Conservation (phyloP, 2,329 filamentous ascomycete genomes). For the Pseudopithomyces chartarum region DNA sequence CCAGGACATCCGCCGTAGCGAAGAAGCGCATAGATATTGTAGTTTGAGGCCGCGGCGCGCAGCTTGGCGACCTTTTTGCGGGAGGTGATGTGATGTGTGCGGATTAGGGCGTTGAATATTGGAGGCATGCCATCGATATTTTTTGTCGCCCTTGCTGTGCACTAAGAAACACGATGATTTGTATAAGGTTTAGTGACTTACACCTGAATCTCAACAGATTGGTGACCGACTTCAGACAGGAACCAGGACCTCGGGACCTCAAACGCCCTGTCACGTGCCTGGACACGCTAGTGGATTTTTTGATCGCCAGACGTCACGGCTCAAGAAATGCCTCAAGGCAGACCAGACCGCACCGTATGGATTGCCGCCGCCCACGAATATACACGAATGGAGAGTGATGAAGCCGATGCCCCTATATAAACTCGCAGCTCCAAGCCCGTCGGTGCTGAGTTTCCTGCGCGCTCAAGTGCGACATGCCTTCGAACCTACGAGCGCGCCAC, state of each 20-base stretch:
- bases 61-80: constrained; percentile 73
- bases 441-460: constrained; percentile 45
- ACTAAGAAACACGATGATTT: not conserved
- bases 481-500: constrained; percentile 28
- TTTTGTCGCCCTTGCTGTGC: not conserved
- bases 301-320: constrained; percentile 19
- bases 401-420: constrained; percentile 38
- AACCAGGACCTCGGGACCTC: not conserved
- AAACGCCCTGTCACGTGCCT: constrained; percentile 32
- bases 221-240: not conserved
- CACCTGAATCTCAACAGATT: not conserved
- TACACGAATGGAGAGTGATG: constrained; percentile 40
- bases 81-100: constrained; percentile 81
- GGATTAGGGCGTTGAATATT: constrained; percentile 66
- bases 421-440: constrained; percentile 41
- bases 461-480: constrained; percentile 39
- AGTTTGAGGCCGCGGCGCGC: constrained; percentile 65
- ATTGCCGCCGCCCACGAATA: constrained; percentile 26
- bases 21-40: constrained; percentile 67
- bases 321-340: constrained; percentile 2
- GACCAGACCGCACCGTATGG: constrained; percentile 30
- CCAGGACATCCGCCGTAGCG: constrained; percentile 72
- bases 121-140: constrained; percentile 25
- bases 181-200: not conserved
- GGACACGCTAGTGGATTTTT: constrained; percentile 23